Evolutionary conservation across 2,329 filamentous ascomycete genomes (phyloP), one percentile per base, ranked within the genome.

Genomic region (Coniochaeta hoffmannii): DNA sequence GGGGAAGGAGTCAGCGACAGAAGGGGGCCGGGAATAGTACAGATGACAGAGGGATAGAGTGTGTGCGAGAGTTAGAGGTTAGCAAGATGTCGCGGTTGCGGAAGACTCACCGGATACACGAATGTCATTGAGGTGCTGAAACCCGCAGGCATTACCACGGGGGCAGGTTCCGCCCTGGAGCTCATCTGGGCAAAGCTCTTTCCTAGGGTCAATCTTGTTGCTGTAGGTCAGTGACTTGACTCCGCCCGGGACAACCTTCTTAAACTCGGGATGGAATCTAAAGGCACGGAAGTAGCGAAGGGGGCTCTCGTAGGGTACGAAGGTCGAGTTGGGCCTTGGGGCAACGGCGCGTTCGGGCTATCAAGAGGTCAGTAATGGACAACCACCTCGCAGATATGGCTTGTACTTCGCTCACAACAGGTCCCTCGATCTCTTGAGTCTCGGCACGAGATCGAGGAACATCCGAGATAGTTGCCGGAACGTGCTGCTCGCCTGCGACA

Each of bases 211-310:
- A 71, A 99, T 96, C 63, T 86, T 87, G 71, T 96, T 89, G 73
- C 90, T 97, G 74, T 93, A 97, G 44, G 92, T 97, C 75, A 95
- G 79, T 60, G 94, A 97, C 67, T 88, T 86, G 66, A 91, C 87
- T 44, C 93, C 93, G 59, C 86, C 87, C 55, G 82, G 69, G 56
- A 96, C 85, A 56, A 82, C 76, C 52, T 87, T 71, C 61, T 78
- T 75, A 72, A 86, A 97, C 53, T 82, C 77, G 31, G 90, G 89
- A 67, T 97, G 92, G 68, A 93, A 97, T 63, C 93, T 90, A 72
- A 89, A 99, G 35, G 89, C 87, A 69, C 85, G 90, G 71, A 97
- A 97, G 63, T 82, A 81, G 62, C 82, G 84, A 58, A 99, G 77
- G 31, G 91, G 89, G 66, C 90, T 96, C 66, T 88, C 79, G 71